Evolutionary conservation across 116 monocot species (phyloP), one percentile per base, ranked within the genome.

Genomic region (Cymodocea nodosa): DNA sequence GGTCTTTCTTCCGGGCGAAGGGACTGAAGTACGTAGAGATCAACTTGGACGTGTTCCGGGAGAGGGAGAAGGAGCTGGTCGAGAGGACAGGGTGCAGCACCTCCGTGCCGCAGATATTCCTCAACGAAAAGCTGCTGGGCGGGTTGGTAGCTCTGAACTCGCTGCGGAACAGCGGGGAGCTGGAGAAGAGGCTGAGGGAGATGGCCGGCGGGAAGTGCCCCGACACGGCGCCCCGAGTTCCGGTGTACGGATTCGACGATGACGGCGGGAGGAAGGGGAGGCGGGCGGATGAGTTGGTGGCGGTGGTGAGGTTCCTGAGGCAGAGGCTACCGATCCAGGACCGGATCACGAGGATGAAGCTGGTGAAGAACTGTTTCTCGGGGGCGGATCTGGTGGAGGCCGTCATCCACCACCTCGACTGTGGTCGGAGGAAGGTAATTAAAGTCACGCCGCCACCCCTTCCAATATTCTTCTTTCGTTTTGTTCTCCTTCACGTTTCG

Each of bases 1-100:
- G 97, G 15, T 59, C 82, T 2, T 97, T 91, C 79, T 71, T 97
- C 64, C 64, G 88, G 7, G 72, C 84, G 52, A 75, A 52, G 24
- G 61, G 58, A 0, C 71, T 97, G 20, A 77, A 80, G 10, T 91
- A 75, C 73, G 86, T 86, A 18, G 97, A 97, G 77, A 91, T 97
- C 77, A 97, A 97, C 84, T 44, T 97, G n/a, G 97, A 97, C 68
- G 97, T 97, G 39, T 97, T 87, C 64, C 91, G 91, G 12, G 76
- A 81, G 48, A 69, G 97, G 35, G 78, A 83, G 69, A 60, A 70
- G 68, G 97, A 97, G 60, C 78, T 97, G 70, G 18, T 75, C 7
- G 68, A 78, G 22, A 75, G 88, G 37, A 71, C 80, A 13, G 30
- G 30, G 30, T 30, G 30, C 30, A 3, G 2, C 30, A 3, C 30